phyloP scores from a whole-genome alignment of 306 rosid species.

The Psophocarpus tetragonolobus region DNA sequence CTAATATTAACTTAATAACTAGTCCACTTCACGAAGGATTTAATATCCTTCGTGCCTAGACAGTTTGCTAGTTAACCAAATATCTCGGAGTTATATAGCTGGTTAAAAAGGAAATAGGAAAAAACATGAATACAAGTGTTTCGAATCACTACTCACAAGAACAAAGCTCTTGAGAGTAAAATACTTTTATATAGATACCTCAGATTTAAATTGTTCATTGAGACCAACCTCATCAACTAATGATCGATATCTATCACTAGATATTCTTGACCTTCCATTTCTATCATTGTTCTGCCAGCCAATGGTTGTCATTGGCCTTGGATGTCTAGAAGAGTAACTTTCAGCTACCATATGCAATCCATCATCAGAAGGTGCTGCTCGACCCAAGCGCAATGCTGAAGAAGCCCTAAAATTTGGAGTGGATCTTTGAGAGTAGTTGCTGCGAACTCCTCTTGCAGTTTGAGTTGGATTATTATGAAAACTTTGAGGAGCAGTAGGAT shows the following conservation, averaged over 20 bases:
- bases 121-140: slow-evolving; percentile 4
- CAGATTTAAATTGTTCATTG: slow-evolving; percentile 49
- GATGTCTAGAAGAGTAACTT: slow-evolving; percentile 55
- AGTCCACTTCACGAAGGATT: not conserved
- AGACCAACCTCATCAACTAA: slow-evolving; percentile 46
- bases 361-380: slow-evolving; percentile 52
- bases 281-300: slow-evolving; percentile 63
- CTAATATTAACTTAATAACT: not conserved
- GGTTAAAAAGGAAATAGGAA: not conserved
- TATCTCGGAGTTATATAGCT: not conserved
- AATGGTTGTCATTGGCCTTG: slow-evolving; percentile 47
- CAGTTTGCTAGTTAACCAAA: not conserved
- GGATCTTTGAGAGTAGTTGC: slow-evolving; percentile 62
- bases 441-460: slow-evolving; percentile 57
- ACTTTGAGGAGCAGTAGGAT: slow-evolving; percentile 50
- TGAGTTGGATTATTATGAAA: slow-evolving; percentile 49
- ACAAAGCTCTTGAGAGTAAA: not conserved
- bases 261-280: slow-evolving; percentile 61
- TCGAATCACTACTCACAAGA: slow-evolving; percentile 25
- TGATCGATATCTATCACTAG: slow-evolving; percentile 47
- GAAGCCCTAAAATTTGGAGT: slow-evolving; percentile 58
- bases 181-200: slow-evolving; percentile 36
- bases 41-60: not conserved
- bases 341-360: slow-evolving; percentile 58
- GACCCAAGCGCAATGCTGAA: slow-evolving; percentile 58